A percentile compares a stretch with the other conserved stretches of the same genome.
Evolutionary conservation across 169 alveolate species (phyloP).

Genomic region (Cryptosporidium meleagridis): DNA sequence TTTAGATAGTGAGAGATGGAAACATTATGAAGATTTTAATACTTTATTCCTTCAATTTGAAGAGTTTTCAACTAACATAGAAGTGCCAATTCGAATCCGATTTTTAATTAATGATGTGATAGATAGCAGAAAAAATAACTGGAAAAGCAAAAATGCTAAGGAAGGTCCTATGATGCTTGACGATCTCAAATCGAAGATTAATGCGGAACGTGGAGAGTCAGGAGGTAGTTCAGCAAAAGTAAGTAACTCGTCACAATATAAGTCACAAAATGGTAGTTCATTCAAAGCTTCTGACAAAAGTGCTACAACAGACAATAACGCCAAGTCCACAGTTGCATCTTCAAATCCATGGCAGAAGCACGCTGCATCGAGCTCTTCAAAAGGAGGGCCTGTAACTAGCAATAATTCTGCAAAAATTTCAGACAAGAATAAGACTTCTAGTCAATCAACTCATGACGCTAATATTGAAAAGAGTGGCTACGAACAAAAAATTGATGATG

Average conservation of each 20-base stretch:
- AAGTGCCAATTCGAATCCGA: constrained; percentile 84
- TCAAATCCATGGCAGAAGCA: constrained; percentile 39
- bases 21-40: constrained; percentile 81
- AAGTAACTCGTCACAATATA: constrained; percentile 1
- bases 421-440: not conserved
- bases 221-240: not conserved
- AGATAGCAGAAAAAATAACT: constrained; percentile 85
- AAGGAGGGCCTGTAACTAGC: not conserved
- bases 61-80: constrained; percentile 82
- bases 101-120: constrained; percentile 86
- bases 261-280: constrained; percentile 10
- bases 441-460: not conserved
- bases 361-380: constrained; percentile 9
- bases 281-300: not conserved
- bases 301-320: not conserved
- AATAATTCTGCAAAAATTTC: not conserved
- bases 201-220: constrained; percentile 68
- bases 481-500: not conserved
- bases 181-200: constrained; percentile 61
- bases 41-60: constrained; percentile 81
- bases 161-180: constrained; percentile 76
- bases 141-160: constrained; percentile 83
- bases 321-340: not conserved
- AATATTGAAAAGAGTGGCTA: not conserved
- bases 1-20: constrained; percentile 83